Base-by-base conservation (phyloP, 2,329 filamentous ascomycete genomes). In the Scedosporium minutisporum region DNA sequence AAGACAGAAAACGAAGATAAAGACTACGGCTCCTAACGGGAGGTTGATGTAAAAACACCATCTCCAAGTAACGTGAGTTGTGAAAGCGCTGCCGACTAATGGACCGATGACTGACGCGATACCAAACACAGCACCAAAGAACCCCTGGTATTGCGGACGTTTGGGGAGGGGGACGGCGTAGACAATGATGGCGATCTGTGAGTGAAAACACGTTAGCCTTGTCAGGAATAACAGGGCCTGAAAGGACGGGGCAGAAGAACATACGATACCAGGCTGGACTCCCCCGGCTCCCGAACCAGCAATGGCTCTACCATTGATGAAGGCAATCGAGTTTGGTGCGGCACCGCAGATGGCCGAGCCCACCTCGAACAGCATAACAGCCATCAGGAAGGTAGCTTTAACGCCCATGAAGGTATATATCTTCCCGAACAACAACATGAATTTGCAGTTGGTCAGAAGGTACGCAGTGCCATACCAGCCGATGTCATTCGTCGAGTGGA, bases 121-220 rank as follows among this genome's bases (percentile, higher is more conserved):
- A 9, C 75, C 78, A 60, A 74, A 79, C 48, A 78, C 74, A 29
- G 71, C 74, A 7, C 72, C 74, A 21, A 79, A 72, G 7, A 78
- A 25, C 3, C 65, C 66, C 29, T 64, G 62, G 53, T 65, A 68
- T 23, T 64, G 41, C 2, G 65, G 64, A 64, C 76, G 72, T 65
- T 76, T 77, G 58, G 75, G 70, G 21, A 76, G 70, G 23, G 74
- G 77, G 9, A 75, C 75, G 64, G 65, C 66, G 23, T 68, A 65
- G 25, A 68, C 66, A 33, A 70, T 64, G 41, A 69, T 63, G 41
- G 65, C 65, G 12, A 73, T 58, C 1, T 61, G 4, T 12, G 14
- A 51, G 18, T 51, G n/a, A 12, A 7, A 7, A 3, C 12, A 10
- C 10, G 16, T 27, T 7, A n/a, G 33, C 4, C 33, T 2, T 41